phyloP scores from a whole-genome alignment of 768 basidiomycete genomes.

The Collybia sordida region DNA sequence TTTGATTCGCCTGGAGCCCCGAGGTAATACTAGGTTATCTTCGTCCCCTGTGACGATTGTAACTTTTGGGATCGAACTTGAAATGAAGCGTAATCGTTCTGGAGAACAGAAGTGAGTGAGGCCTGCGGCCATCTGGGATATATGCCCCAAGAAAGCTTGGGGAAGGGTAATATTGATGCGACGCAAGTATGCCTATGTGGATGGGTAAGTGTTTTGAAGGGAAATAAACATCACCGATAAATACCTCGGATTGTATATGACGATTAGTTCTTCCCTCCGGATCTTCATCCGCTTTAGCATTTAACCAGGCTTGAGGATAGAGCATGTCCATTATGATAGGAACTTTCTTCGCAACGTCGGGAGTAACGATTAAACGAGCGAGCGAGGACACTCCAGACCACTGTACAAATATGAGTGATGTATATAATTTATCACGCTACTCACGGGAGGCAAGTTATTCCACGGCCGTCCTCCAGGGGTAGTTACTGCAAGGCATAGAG shows the following conservation, averaged over 20 bases:
- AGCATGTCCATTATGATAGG: constrained; percentile 55
- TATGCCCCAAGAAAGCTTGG: constrained; percentile 56
- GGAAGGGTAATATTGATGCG: constrained; percentile 54
- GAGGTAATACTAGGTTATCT: constrained; percentile 55
- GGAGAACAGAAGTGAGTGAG: constrained; percentile 61
- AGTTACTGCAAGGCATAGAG: constrained; percentile 68
- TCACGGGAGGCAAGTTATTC: constrained; percentile 65
- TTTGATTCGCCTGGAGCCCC: constrained; percentile 53
- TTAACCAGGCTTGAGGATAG: constrained; percentile 63
- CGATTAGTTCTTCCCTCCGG: constrained; percentile 60
- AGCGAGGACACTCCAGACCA: constrained; percentile 37
- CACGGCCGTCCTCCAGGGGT: constrained; percentile 60
- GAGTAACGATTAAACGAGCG: constrained; percentile 37
- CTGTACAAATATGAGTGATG: constrained; percentile 24
- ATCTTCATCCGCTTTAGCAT: constrained; percentile 50
- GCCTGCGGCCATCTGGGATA: constrained; percentile 74
- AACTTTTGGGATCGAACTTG: constrained; percentile 61
- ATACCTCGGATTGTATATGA: constrained; percentile 56
- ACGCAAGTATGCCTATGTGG: constrained; percentile 39
- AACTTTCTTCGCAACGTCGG: constrained; percentile 47
- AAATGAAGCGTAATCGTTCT: constrained; percentile 47
- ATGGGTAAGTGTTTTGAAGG: neutral
- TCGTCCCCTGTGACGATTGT: constrained; percentile 66
- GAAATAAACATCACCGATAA: constrained; percentile 4
- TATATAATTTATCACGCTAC: constrained; percentile 13